A percentile compares a stretch with the other conserved stretches of the same genome.
These are phyloP conservation scores for Blumeriella jaapii DNA, from an alignment of 2,329 filamentous ascomycete species.

Conservation along the genomic window DNA sequence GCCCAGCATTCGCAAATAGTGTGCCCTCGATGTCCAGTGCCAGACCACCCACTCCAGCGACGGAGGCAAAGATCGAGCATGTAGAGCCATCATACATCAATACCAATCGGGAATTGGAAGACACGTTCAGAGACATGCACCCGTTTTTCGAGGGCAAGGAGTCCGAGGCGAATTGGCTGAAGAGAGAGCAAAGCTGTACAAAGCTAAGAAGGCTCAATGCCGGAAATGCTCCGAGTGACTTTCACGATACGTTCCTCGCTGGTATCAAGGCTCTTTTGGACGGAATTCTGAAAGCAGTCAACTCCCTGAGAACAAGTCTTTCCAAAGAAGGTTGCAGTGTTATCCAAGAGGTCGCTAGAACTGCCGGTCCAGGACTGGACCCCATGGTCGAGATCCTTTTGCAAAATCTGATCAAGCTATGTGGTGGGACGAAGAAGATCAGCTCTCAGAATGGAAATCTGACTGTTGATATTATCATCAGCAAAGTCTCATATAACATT, in stretches of 20 bases:
- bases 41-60: slow-evolving; percentile 47
- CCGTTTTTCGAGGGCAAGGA: slow-evolving; percentile 77
- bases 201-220: slow-evolving; percentile 69
- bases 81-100: slow-evolving; percentile 78
- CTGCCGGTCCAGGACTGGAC: slow-evolving; percentile 68
- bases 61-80: slow-evolving; percentile 53
- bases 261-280: slow-evolving; percentile 68
- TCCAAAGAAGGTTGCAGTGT: slow-evolving; percentile 77
- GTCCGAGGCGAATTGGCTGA: slow-evolving; percentile 82
- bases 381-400: slow-evolving; percentile 82
- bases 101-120: slow-evolving; percentile 78
- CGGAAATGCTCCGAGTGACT: slow-evolving; percentile 75
- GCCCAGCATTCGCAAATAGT: slow-evolving; percentile 37
- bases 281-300: slow-evolving; percentile 76
- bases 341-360: slow-evolving; percentile 72
- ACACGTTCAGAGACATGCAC: slow-evolving; percentile 72
- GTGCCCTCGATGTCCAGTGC: slow-evolving; percentile 33
- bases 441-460: slow-evolving; percentile 70
- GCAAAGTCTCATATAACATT: slow-evolving; percentile 65
- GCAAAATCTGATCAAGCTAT: slow-evolving; percentile 82
- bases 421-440: slow-evolving; percentile 85
- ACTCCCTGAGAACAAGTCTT: slow-evolving; percentile 77
- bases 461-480: slow-evolving; percentile 71
- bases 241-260: slow-evolving; percentile 55
- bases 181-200: slow-evolving; percentile 68